Evolutionary conservation across 2,329 filamentous ascomycete species (phyloP).

Genomic region (Hypoxylon sp.): DNA sequence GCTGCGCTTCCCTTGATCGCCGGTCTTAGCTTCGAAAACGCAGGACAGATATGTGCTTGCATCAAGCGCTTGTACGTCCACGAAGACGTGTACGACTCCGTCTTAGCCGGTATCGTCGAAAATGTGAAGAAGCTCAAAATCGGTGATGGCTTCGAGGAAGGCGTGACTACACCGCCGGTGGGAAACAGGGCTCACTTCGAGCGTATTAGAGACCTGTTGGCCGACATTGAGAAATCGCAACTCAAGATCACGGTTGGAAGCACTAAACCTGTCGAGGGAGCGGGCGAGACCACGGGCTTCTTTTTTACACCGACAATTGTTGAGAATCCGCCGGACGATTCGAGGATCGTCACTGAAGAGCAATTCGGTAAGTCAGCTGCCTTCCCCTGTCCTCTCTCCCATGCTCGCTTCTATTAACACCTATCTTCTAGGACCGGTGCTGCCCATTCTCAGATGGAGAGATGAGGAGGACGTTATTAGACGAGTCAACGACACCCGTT

Average conservation of each 20-base stretch:
- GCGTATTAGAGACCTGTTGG: slow-evolving; percentile 44
- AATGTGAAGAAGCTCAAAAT: slow-evolving; percentile 26
- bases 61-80: slow-evolving; percentile 70
- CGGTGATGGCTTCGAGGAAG: slow-evolving; percentile 22
- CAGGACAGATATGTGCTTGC: slow-evolving; percentile 65
- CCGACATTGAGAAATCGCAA: slow-evolving; percentile 41
- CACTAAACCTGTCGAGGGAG: slow-evolving; percentile 22
- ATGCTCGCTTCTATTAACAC: slow-evolving; percentile 3
- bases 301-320: slow-evolving; percentile 44
- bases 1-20: slow-evolving; percentile 44
- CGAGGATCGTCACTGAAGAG: slow-evolving; percentile 45
- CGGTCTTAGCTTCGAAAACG: slow-evolving; percentile 54
- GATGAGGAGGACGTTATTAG: slow-evolving; percentile 60
- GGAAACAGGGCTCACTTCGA: slow-evolving; percentile 46
- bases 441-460: slow-evolving; percentile 54
- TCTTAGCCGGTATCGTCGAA: slow-evolving; percentile 60
- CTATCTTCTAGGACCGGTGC: slow-evolving; percentile 58
- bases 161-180: slow-evolving; percentile 17
- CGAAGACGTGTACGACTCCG: slow-evolving; percentile 60
- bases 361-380: slow-evolving; percentile 42
- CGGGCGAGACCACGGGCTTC: slow-evolving; percentile 35
- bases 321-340: slow-evolving; percentile 45
- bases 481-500: slow-evolving; percentile 62
- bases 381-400: neutral
- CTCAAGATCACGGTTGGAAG: slow-evolving; percentile 39